phyloP scores from a whole-genome alignment of 2,329 filamentous ascomycete species.

The Fusarium dimerum region DNA sequence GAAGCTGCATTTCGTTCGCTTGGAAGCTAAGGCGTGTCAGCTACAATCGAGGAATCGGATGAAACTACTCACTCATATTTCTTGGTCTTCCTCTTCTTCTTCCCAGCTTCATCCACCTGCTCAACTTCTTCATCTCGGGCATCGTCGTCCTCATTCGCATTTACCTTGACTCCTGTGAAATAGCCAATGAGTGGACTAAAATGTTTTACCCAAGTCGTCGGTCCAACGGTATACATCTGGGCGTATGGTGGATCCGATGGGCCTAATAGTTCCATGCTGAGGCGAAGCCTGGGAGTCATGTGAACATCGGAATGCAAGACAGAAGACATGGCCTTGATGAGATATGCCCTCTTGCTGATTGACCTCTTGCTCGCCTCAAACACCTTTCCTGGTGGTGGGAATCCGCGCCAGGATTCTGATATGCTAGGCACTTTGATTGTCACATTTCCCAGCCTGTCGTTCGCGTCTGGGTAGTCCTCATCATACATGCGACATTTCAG shows the following conservation, averaged over 20 bases:
- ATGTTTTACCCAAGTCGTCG: slow-evolving; percentile 76
- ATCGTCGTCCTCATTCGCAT: slow-evolving; percentile 57
- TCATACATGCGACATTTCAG: slow-evolving; percentile 88
- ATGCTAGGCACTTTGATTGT: slow-evolving; percentile 66
- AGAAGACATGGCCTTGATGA: slow-evolving; percentile 68
- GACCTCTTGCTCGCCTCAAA: slow-evolving; percentile 80
- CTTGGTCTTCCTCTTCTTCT: slow-evolving; percentile 57
- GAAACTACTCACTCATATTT: slow-evolving; percentile 68
- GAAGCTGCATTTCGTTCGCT: slow-evolving; percentile 86
- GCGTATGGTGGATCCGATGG: slow-evolving; percentile 68
- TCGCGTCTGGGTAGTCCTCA: slow-evolving; percentile 82
- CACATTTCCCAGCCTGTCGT: slow-evolving; percentile 86
- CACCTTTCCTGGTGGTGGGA: slow-evolving; percentile 57
- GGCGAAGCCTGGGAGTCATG: slow-evolving; percentile 68
- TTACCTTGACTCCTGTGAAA: slow-evolving; percentile 71
- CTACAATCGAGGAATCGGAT: neutral
- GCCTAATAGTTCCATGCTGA: slow-evolving; percentile 80
- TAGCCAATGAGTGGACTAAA: slow-evolving; percentile 88
- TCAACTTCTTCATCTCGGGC: slow-evolving; percentile 19
- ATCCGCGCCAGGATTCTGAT: slow-evolving; percentile 66
- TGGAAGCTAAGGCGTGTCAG: slow-evolving; percentile 67
- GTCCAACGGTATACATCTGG: slow-evolving; percentile 78
- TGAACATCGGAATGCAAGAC: slow-evolving; percentile 62
- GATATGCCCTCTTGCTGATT: slow-evolving; percentile 84
- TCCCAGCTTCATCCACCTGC: slow-evolving; percentile 20